Evolutionary conservation across 306 rosid species (phyloP), one percentile per base, ranked within the genome.

Genomic region (Lupinus albus): DNA sequence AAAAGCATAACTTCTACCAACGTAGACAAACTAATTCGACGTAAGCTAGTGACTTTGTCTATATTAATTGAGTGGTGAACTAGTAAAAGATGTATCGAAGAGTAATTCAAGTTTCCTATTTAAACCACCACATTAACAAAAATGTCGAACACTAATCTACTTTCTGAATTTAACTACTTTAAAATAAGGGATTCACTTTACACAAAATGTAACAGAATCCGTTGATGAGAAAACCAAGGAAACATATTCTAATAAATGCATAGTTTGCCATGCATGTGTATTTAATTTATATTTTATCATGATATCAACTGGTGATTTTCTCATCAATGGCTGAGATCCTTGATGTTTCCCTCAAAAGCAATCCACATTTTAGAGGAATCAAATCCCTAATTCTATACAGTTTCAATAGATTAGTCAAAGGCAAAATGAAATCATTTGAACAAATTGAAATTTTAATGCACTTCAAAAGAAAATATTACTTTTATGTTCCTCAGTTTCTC

Each of bases 1-100:
- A 44, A 57, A 64, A 48, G 76, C 59, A 61, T 51, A 65, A n/a
- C 59, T 35, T 70, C 47, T 9, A 61, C 28, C 51, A n/a, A 55
- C 17, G 20, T 4, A 74, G 30, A 25, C 30, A 25, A 25, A 25
- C 30, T 25, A 3, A 25, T 2, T 25, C 30, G 4, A 25, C 4
- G 30, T 2, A 25, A 25, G 30, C 30, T 25, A 25, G 30, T 25
- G 4, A 2, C 30, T 25, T 70, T 76, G 20, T 42, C 39, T 9
- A 16, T 9, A 28, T 9, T 14, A 20, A 44, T 28, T 38, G 55
- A 25, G 28, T 2, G 56, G 68, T 3, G 41, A 20, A 63, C 47
- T 21, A 38, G 36, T 10, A 33, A 25, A 52, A 8, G 14, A 59
- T 39, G 4, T 25, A 50, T 49, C 48, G 58, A 59, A 39, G 74